Evolutionary conservation across 1,284 basidiomycete species (phyloP), one percentile per base, ranked within the genome.

Genomic region (Ustilago shanxiensis): DNA sequence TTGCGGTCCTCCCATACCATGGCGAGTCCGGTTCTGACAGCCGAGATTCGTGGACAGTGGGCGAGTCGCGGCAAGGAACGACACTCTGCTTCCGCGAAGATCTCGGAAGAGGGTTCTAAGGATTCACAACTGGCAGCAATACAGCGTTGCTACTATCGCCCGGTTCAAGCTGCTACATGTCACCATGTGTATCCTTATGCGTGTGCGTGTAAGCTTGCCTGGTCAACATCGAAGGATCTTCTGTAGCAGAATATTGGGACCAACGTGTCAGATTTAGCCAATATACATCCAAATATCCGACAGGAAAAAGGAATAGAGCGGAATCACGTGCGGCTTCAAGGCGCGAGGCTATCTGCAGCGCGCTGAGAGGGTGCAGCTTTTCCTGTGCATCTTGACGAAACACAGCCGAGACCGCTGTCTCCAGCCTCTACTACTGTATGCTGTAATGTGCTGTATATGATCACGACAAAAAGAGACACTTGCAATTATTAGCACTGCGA

Each of bases 1-100:
- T 86, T 20, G 80, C 81, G 18, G 80, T 83, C 10, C 61, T 83
- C 3, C 72, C 77, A 8, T 80, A 73, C 55, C 71, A 76, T 29
- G 37, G 45, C 10, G n/a, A 60, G 13, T 13, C 41, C 13, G 16
- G 39, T 10, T 6, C 18, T 14, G 47, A 29, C 9, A 54, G 28
- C 10, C 20, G 49, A 8, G 66, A 60, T n/a, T 29, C 29, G 2
- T 78, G 75, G 76, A 63, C 68, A 16, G 75, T 76, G 13, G 82
- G 79, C 31, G 72, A 83, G 31, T 75, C 73, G 22, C 53, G 66
- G 2, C 33, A 63, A 3, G 70, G 71, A 1, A 79, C 77, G 3
- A 82, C 80, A 2, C 72, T 81, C 2, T 84, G 83, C 62, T 81
- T 79, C 50, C 53, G 60, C 6, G 70, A 79, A 24, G 71, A 73